A percentile compares a stretch with the other conserved stretches of the same genome.
phyloP scores from a whole-genome alignment of 2,329 filamentous ascomycete species.

The Tolypocladium pustulatum region DNA sequence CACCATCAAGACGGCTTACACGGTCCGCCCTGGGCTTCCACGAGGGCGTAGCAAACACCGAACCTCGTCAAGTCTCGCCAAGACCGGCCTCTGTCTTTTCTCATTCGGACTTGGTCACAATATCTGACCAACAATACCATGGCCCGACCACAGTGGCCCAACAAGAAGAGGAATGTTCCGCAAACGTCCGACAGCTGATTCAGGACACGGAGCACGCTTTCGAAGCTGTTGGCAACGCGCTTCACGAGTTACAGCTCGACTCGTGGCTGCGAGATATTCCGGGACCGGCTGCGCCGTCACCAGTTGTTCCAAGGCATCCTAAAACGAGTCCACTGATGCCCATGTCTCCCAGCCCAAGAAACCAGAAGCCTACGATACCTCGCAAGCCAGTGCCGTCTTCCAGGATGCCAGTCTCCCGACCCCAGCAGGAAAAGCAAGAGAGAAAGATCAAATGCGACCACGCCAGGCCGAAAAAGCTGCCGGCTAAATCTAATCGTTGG shows the following conservation, averaged over 20 bases:
- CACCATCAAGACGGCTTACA: not conserved
- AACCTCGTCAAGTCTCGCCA: not conserved
- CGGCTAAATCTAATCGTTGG: constrained; percentile 30
- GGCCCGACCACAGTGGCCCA: not conserved
- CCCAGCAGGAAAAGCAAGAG: not conserved
- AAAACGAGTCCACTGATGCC: not conserved
- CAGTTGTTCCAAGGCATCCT: not conserved
- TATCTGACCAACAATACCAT: not conserved
- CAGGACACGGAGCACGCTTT: constrained; percentile 40
- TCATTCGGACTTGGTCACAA: not conserved
- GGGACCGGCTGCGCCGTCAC: constrained; percentile 8
- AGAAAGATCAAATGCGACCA: not conserved
- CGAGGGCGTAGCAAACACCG: not conserved
- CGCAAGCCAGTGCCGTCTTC: not conserved
- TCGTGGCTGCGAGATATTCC: constrained; percentile 10
- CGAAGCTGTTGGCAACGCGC: constrained; percentile 29
- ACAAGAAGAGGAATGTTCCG: constrained; percentile 14
- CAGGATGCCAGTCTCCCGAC: not conserved
- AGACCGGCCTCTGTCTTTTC: not conserved
- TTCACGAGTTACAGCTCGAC: constrained; percentile 25
- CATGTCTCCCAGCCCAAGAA: not conserved
- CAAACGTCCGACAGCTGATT: constrained; percentile 34
- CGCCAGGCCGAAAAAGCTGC: not conserved
- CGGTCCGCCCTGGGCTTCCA: not conserved
- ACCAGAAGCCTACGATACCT: not conserved